phyloP scores from a whole-genome alignment of 2,329 filamentous ascomycete genomes.

The Xylogone sp. region DNA sequence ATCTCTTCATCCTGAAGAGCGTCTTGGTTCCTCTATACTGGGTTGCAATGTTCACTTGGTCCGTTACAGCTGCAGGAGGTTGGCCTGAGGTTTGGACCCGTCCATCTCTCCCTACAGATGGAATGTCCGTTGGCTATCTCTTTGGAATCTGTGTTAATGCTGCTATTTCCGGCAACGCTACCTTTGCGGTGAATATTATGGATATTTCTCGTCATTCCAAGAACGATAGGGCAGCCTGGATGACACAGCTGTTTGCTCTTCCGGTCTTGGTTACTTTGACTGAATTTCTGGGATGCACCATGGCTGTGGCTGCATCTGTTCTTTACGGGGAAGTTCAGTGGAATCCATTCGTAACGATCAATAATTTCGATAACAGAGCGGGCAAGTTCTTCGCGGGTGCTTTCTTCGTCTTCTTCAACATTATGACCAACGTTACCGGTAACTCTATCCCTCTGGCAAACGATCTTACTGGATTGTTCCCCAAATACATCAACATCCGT shows the following conservation, averaged over 20 bases:
- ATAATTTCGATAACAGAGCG: constrained; percentile 8
- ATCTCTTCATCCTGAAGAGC: constrained; percentile 47
- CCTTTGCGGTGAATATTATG: constrained; percentile 18
- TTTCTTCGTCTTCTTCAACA: constrained; percentile 22
- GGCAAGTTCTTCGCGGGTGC: constrained; percentile 24
- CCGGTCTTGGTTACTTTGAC: constrained; percentile 11
- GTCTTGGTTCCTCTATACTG: constrained; percentile 23
- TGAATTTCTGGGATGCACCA: constrained; percentile 10
- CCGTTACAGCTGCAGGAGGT: constrained; percentile 10
- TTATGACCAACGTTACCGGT: constrained; percentile 37
- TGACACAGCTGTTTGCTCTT: constrained; percentile 7
- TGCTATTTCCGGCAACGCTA: constrained; percentile 1
- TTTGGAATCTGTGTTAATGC: neutral
- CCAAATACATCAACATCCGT: constrained; percentile 45
- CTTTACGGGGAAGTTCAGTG: constrained; percentile 14
- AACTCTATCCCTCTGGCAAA: constrained; percentile 31
- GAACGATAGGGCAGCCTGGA: constrained; percentile 2
- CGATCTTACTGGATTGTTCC: constrained; percentile 41
- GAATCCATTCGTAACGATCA: constrained; percentile 10
- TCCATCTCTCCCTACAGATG: neutral
- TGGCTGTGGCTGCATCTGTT: constrained; percentile 13
- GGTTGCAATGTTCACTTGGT: constrained; percentile 20
- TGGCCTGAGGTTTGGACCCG: neutral
- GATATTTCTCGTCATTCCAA: constrained; percentile 16
- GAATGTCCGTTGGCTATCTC: neutral